Conservation (phyloP, 768 basidiomycete species). For the Mycena chlorophos region DNA sequence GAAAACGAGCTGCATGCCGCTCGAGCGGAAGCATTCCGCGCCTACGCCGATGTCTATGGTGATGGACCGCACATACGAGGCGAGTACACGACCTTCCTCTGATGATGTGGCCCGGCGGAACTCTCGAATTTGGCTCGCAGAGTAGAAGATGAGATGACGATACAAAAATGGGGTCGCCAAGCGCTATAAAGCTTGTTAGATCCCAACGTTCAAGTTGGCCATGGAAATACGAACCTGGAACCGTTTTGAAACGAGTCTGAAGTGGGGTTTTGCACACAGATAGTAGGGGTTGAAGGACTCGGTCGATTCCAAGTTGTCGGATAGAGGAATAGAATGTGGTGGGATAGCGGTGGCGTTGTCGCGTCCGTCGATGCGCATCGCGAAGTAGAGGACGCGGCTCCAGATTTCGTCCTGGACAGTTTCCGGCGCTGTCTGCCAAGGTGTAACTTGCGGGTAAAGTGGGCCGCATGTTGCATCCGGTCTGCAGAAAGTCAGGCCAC, state of each 20-base stretch:
- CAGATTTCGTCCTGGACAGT: neutral
- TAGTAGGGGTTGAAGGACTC: neutral
- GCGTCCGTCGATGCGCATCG: neutral
- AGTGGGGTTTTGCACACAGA: neutral
- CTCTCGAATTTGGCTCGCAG: neutral
- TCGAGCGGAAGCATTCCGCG: too few species aligned
- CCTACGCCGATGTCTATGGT: neutral
- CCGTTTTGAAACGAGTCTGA: neutral
- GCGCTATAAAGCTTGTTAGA: neutral
- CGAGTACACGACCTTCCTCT: neutral
- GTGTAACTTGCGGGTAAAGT: neutral
- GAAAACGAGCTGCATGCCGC: too few species aligned
- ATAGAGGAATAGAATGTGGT: neutral
- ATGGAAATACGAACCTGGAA: neutral
- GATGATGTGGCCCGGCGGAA: neutral
- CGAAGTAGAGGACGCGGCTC: neutral
- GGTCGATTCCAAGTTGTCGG: neutral
- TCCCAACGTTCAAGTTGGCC: neutral
- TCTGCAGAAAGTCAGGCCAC: too few species aligned
- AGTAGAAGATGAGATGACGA: neutral
- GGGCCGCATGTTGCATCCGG: too few species aligned
- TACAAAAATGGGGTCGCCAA: neutral
- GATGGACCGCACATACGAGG: neutral
- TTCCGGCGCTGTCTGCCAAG: neutral
- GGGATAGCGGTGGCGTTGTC: neutral